Evolutionary conservation across 108 stramenopile genomes (phyloP).

Genomic region (Skeletonema menzelii): DNA sequence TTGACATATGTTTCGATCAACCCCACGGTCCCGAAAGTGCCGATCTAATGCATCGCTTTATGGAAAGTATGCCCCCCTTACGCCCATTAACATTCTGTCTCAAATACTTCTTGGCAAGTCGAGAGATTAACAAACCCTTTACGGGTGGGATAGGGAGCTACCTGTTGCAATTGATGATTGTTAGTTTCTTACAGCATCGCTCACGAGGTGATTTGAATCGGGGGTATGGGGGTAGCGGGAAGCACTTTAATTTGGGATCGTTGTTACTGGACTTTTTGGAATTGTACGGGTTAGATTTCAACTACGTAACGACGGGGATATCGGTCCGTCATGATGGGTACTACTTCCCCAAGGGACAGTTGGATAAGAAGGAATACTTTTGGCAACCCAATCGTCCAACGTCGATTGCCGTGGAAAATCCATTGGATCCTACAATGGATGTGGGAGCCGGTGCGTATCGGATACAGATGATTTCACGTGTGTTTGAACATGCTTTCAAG

Average conservation of each 20-base stretch:
- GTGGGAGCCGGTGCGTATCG: conserved; percentile 81
- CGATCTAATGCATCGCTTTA: conserved; percentile 71
- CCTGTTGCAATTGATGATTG: conserved; percentile 88
- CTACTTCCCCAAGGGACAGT: conserved; percentile 86
- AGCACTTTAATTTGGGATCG: conserved; percentile 72
- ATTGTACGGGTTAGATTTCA: conserved; percentile 89
- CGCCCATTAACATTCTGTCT: conserved; percentile 92
- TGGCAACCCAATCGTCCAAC: conserved; percentile 63
- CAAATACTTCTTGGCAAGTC: conserved; percentile 90
- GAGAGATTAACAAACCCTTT: conserved; percentile 93
- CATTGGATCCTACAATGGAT: conserved; percentile 79
- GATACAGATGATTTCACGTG: conserved; percentile 70
- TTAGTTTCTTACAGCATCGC: conserved; percentile 85
- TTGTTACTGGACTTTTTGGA: conserved; percentile 92
- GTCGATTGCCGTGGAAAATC: conserved; percentile 86
- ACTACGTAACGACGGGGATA: conserved; percentile 86
- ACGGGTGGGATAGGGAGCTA: conserved; percentile 94
- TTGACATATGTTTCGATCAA: conserved; percentile 92
- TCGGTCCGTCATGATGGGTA: conserved; percentile 83
- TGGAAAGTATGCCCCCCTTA: conserved; percentile 84
- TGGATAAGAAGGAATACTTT: conserved; percentile 54
- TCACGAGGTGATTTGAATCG: conserved; percentile 47
- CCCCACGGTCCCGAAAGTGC: conserved; percentile 71
- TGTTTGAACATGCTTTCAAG: conserved; percentile 84
- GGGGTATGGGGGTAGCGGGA: conserved; percentile 4